These are phyloP conservation scores for Fusarium sp. DNA, from an alignment of 2,329 filamentous ascomycete genomes.

Conservation along the genomic window DNA sequence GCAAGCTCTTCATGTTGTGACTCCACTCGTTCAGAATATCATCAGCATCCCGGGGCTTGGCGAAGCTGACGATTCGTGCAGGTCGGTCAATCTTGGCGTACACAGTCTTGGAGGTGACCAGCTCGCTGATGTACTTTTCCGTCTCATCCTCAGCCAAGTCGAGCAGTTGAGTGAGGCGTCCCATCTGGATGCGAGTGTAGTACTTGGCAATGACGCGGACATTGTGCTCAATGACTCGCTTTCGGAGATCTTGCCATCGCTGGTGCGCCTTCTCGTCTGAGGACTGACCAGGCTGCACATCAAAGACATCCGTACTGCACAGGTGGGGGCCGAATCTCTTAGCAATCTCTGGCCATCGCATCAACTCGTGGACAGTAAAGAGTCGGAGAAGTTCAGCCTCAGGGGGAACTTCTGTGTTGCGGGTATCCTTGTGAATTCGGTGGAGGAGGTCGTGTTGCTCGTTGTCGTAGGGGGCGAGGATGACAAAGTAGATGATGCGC, in stretches of 20 bases:
- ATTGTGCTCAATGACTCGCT: slow-evolving; percentile 99
- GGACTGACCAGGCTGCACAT: slow-evolving; percentile 70
- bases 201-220: slow-evolving; percentile 98
- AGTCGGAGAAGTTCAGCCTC: slow-evolving; percentile 91
- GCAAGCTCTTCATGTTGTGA: slow-evolving; percentile 93
- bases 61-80: slow-evolving; percentile 91
- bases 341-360: slow-evolving; percentile 96
- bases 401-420: slow-evolving; percentile 79
- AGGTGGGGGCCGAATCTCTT: slow-evolving; percentile 90
- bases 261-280: slow-evolving; percentile 83
- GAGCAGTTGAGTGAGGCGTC: slow-evolving; percentile 87
- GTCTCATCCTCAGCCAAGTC: slow-evolving; percentile 96
- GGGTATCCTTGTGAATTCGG: slow-evolving; percentile 86
- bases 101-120: slow-evolving; percentile 97
- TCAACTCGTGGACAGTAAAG: slow-evolving; percentile 95
- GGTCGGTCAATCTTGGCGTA: slow-evolving; percentile 98
- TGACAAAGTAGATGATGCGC: slow-evolving; percentile 96
- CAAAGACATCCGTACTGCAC: slow-evolving; percentile 90
- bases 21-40: slow-evolving; percentile 99
- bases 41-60: slow-evolving; percentile 93
- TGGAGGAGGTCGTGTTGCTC: slow-evolving; percentile 98
- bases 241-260: slow-evolving; percentile 94
- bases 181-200: slow-evolving; percentile 96
- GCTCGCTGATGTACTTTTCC: slow-evolving; percentile 97
- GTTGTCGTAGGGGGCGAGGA: slow-evolving; percentile 96